Percentiles rank a stretch among this genome's conserved stretches.
These are phyloP conservation scores for Limtongia smithiae DNA, from an alignment of 805 yeast genomes.

Conservation along the genomic window DNA sequence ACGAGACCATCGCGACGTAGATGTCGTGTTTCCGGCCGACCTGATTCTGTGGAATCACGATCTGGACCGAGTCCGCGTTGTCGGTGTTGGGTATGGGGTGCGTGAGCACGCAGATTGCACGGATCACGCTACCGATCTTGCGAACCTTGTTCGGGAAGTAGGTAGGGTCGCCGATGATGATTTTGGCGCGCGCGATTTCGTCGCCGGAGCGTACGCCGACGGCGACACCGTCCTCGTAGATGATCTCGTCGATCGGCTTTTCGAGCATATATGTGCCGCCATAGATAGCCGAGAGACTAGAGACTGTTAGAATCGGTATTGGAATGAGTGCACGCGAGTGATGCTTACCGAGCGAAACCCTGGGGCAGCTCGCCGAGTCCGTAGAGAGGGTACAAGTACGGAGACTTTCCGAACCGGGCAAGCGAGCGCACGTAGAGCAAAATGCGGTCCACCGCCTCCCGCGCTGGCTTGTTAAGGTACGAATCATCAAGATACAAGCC, in stretches of 20 bases:
- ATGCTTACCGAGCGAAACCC: constrained; percentile 74
- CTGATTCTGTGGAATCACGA: constrained; percentile 95
- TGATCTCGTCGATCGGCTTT: constrained; percentile 87
- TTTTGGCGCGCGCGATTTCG: constrained; percentile 86
- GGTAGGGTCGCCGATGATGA: constrained; percentile 96
- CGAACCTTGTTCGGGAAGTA: constrained; percentile 84
- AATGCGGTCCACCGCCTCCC: constrained; percentile 86
- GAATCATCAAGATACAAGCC: constrained; percentile 93
- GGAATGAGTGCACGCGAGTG: background rate
- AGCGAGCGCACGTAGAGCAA: constrained; percentile 83
- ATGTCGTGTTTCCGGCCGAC: constrained; percentile 90
- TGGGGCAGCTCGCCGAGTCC: constrained; percentile 99
- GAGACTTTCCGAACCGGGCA: constrained; percentile 93
- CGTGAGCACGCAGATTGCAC: constrained; percentile 84
- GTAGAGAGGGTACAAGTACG: constrained; percentile 91
- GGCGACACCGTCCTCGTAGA: constrained; percentile 71
- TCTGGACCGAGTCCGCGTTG: constrained; percentile 84
- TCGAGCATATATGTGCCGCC: constrained; percentile 99
- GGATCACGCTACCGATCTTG: constrained; percentile 70
- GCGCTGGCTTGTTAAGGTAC: constrained; percentile 81
- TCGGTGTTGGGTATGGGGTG: constrained; percentile 82
- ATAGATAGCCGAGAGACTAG: constrained; percentile 80
- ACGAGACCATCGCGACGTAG: constrained; percentile 84
- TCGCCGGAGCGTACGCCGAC: constrained; percentile 87
- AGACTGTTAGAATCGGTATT: constrained; percentile 37